phyloP scores from a whole-genome alignment of 2,329 filamentous ascomycete species.

The Arthrobotrys iridis region DNA sequence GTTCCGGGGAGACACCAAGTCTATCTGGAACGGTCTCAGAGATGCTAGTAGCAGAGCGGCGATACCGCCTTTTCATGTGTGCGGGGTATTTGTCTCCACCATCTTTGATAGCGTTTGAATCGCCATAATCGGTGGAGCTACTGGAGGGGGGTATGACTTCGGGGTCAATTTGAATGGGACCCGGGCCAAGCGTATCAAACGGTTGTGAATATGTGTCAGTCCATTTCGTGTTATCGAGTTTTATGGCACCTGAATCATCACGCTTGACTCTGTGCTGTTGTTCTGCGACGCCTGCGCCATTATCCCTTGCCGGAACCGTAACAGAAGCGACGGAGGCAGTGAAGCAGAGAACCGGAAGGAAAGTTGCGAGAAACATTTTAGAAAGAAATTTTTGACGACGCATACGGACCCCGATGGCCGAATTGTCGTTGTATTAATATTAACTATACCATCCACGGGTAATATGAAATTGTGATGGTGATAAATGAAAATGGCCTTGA shows the following conservation, averaged over 20 bases:
- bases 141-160: neutral
- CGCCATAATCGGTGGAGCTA: no score
- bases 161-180: neutral
- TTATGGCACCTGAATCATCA: no score
- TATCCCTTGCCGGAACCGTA: neutral
- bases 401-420: neutral
- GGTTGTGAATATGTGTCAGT: neutral
- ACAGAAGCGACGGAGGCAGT: conserved; percentile 7
- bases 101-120: neutral
- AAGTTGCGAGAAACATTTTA: conserved; percentile 12
- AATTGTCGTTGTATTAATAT: neutral
- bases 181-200: neutral
- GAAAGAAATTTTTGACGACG: neutral
- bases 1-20: neutral
- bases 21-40: neutral
- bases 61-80: neutral
- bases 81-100: neutral
- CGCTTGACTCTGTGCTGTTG: neutral
- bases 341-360: conserved; percentile 23
- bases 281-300: conserved; percentile 3
- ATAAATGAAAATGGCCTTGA: neutral
- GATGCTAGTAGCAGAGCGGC: neutral
- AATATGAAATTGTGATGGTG: neutral
- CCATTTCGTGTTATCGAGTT: no score
- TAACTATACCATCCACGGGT: neutral